Evolutionary conservation across 2,329 filamentous ascomycete genomes (phyloP), one percentile per base, ranked within the genome.

Genomic region (Fusarium kyushuense): DNA sequence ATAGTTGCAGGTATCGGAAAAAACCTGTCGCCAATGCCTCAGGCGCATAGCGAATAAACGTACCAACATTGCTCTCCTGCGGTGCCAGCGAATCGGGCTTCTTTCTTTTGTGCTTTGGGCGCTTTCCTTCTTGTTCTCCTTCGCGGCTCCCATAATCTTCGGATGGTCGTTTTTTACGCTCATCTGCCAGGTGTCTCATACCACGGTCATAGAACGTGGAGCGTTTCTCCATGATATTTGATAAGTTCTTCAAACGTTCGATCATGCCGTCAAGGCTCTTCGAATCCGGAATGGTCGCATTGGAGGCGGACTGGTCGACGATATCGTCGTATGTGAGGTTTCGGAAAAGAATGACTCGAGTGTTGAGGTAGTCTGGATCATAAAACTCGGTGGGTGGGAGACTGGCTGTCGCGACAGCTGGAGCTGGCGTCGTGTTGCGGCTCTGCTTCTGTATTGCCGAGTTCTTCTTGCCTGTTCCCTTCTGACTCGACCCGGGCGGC

Each of bases 51-150:
- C n/a, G 21, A 48, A 41, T 45, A 42, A 43, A 29, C 77, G 54
- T 75, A 80, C 77, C 77, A 47, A 69, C 63, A 43, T 72, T 75
- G 43, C 71, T 72, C 30, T 72, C 77, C 65, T 92, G 87, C 11
- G 87, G 84, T 60, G 83, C 83, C 32, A 86, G 80, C 54, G 78
- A 83, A 59, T 90, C 88, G 10, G 87, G 92, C 80, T 93, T 94
- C 76, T 92, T 89, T 82, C 92, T 94, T 84, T 92, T 94, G 69
- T 91, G 85, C 77, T 94, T 94, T 25, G 83, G 80, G 75, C 87
- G 86, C 73, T 87, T 87, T 23, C 80, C 78, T 53, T 84, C 82
- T 63, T 82, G 82, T 43, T 87, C 85, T 29, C 78, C 84, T 54
- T 83, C 75, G 72, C 83, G 83, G 61, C 80, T 79, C 58, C 82